Evolutionary conservation across 768 basidiomycete species (phyloP), one percentile per base, ranked within the genome.

Genomic region (Glaciozyma martinii): DNA sequence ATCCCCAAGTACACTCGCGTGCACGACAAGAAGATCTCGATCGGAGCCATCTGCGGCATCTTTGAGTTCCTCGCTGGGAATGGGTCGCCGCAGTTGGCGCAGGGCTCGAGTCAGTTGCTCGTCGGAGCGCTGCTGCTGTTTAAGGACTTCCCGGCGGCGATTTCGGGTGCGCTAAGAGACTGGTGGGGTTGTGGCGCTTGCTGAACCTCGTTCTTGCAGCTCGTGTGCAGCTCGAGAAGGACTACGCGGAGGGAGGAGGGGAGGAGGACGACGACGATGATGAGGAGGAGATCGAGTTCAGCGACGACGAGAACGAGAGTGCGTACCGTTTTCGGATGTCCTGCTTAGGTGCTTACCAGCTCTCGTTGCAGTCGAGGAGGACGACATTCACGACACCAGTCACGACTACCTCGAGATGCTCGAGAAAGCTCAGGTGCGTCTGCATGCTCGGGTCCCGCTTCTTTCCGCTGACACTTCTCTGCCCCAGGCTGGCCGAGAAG

Each of bases 341-440:
- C 43, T 52, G 30, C 44, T 46, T 15, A 53, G 52, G n/a, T 50
- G n/a, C 62, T 68, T 21, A 68, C 29, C 30, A 40, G 19, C 18
- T 40, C 5, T 32, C 3, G 16, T 12, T 19, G 33, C 40, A 52
- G 59, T 33, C 44, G 66, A 71, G 85, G 89, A 88, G 50, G 65
- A 57, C 74, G 90, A 93, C 75, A 88, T 91, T 23, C 90, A 87
- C 85, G 90, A 92, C 72, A 86, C 88, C 63, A 89, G 90, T 71
- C 89, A 89, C 12, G 88, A 86, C 13, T 93, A 91, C 74, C 80
- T 90, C 53, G 89, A 92, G 75, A 79, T 90, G 81, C 82, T 93
- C 40, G 90, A 89, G 12, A 83, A 84, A 71, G 87, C 92, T 81
- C 88, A 87, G 74, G 68, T 66, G 29, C 27, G 67, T 30, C 56